Base-by-base conservation (phyloP, 805 yeast genomes). In the Ogataea thermomethanolica region DNA sequence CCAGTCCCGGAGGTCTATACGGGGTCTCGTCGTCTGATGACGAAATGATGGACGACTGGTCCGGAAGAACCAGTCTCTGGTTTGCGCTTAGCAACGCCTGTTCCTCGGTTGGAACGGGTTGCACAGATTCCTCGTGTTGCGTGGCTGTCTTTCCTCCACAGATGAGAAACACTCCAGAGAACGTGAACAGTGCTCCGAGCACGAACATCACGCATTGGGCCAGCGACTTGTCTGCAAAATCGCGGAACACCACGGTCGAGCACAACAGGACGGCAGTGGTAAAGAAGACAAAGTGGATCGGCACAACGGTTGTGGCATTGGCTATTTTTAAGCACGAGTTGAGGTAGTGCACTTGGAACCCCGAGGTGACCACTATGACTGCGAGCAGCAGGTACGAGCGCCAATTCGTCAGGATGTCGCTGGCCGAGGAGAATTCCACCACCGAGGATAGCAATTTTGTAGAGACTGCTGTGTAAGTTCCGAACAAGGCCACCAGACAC, bases 221-320 rank as follows among this genome's bases (percentile, higher is more conserved):
- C 1, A 42, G 9, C 5, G 61, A 39, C 26, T 54, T 54, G 30
- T 58, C 51, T 3, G 60, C 58, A 37, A 70, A 69, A 39, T 70
- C 75, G 22, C 62, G 59, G 45, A 69, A 71, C 7, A 70, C 59
- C 6, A 67, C 48, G 8, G 65, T 64, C 0, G 74, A 69, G n/a
- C 73, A 73, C 6, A 64, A 25, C 21, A 68, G 58, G 3, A 71
- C 73, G 3, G 72, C 62, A 8, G 66, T 44, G 1, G 75, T 71
- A 59, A 74, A 73, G 25, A 70, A 62, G 5, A 66, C 72, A 56
- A 72, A 73, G 48, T 73, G 77, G 27, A 71, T 62, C 0, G 79
- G 78, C 7, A 74, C 69, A 3, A 74, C 77, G 6, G 67, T 63
- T 27, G 74, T 69, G 2, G 74, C 67, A 12, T 66, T 66, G 37